phyloP scores from a whole-genome alignment of 1,284 basidiomycete species.

The Lignosus rhinocerotis region DNA sequence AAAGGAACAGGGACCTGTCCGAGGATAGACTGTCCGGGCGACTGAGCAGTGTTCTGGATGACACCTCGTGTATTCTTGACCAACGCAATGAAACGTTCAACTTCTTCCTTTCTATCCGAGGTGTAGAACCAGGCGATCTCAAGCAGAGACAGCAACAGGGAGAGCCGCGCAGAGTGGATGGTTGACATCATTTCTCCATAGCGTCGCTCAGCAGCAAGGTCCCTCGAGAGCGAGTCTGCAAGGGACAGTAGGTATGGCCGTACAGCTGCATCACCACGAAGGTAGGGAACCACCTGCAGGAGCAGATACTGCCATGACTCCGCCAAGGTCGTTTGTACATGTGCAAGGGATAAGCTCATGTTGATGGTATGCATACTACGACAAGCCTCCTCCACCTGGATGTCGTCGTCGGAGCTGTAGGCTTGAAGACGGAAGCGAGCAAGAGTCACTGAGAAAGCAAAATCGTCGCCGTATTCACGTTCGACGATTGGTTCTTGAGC shows the following conservation, averaged over 20 bases:
- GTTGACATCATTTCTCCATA: constrained; percentile 84
- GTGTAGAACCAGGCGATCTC: constrained; percentile 79
- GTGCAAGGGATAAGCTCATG: constrained; percentile 82
- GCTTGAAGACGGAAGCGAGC: constrained; percentile 56
- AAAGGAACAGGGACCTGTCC: constrained; percentile 68
- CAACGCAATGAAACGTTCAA: constrained; percentile 62
- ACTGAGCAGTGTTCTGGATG: constrained; percentile 72
- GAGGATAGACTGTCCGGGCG: constrained; percentile 75
- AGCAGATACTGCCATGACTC: constrained; percentile 81
- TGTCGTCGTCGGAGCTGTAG: constrained; percentile 43
- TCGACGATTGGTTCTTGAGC: constrained; percentile 63
- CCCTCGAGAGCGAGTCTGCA: constrained; percentile 63
- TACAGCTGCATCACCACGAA: constrained; percentile 57
- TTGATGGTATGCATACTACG: constrained; percentile 68
- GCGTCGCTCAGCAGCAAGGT: constrained; percentile 70
- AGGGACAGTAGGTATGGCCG: constrained; percentile 60
- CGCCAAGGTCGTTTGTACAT: constrained; percentile 74
- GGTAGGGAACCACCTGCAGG: constrained; percentile 62
- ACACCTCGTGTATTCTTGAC: constrained; percentile 65
- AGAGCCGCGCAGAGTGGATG: constrained; percentile 77
- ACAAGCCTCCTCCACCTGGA: constrained; percentile 48
- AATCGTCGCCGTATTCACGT: constrained; percentile 80
- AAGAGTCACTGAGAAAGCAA: constrained; percentile 63
- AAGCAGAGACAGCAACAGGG: constrained; percentile 72
- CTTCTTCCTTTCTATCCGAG: constrained; percentile 54